A percentile compares a stretch with the other conserved stretches of the same genome.
Evolutionary conservation across 2,329 filamentous ascomycete genomes (phyloP).

Genomic region (Penicillium sp.): DNA sequence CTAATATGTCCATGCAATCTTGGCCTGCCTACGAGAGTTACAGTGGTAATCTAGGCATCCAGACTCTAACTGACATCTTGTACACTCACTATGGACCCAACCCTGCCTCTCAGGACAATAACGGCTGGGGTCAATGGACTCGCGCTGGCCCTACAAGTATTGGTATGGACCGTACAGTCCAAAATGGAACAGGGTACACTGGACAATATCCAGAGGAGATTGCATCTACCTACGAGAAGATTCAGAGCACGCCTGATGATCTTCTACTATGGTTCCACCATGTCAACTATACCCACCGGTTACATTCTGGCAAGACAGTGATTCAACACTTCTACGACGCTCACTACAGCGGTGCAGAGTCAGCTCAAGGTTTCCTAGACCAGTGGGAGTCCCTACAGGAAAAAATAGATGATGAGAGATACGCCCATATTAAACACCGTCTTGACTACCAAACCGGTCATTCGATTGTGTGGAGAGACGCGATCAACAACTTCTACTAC

Average conservation of each 20-base stretch:
- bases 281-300: constrained; percentile 63
- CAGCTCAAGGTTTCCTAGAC: constrained; percentile 56
- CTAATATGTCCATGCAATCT: constrained; percentile 64
- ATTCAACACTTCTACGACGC: constrained; percentile 67
- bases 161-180: constrained; percentile 70
- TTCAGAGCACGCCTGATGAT: constrained; percentile 65
- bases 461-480: constrained; percentile 69
- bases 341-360: constrained; percentile 59
- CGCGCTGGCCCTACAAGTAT: constrained; percentile 60
- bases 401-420: constrained; percentile 12
- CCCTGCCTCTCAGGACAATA: constrained; percentile 64
- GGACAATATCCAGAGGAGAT: constrained; percentile 66
- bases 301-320: constrained; percentile 65
- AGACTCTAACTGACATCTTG: constrained; percentile 68
- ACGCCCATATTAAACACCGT: constrained; percentile 56
- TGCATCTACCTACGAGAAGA: constrained; percentile 57
- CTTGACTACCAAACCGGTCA: constrained; percentile 68
- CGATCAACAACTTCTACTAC: constrained; percentile 64
- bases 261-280: constrained; percentile 74
- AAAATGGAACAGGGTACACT: constrained; percentile 64
- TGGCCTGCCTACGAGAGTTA: constrained; percentile 73
- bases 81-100: constrained; percentile 68
- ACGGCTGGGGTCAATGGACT: constrained; percentile 72
- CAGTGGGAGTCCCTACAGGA: constrained; percentile 22
- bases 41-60: constrained; percentile 67